phyloP scores from a whole-genome alignment of 768 basidiomycete species.

The Panellus pusillus region DNA sequence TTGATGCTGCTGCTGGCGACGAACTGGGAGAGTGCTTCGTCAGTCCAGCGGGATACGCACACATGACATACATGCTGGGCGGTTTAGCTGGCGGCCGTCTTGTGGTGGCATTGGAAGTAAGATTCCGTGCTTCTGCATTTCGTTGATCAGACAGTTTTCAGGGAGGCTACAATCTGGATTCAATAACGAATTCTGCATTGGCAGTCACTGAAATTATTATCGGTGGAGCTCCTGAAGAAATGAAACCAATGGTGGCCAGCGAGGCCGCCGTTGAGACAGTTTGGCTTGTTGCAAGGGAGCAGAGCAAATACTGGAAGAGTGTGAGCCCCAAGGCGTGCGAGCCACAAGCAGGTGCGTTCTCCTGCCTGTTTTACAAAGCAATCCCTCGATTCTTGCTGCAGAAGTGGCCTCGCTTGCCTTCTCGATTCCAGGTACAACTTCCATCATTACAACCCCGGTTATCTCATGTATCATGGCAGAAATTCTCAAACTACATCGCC shows the following conservation, averaged over 20 bases:
- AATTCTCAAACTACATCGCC: constrained; percentile 87
- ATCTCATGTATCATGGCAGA: constrained; percentile 42
- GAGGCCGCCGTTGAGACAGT: constrained; percentile 87
- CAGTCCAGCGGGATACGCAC: constrained; percentile 89
- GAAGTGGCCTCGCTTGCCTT: constrained; percentile 62
- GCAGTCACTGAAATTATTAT: constrained; percentile 88
- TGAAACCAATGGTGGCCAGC: constrained; percentile 71
- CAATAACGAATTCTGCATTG: constrained; percentile 83
- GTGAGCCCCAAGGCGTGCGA: constrained; percentile 82
- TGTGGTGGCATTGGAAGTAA: constrained; percentile 91
- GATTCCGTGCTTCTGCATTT: constrained; percentile 14
- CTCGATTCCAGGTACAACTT: constrained; percentile 61
- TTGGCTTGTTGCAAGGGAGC: constrained; percentile 82
- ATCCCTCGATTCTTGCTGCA: constrained; percentile 28
- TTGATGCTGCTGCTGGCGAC: constrained; percentile 95
- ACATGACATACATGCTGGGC: constrained; percentile 97
- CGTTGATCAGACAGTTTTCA: constrained; percentile 30
- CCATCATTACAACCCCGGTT: not conserved
- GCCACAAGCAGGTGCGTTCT: constrained; percentile 66
- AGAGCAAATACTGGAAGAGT: constrained; percentile 89
- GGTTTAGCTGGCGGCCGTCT: constrained; percentile 85
- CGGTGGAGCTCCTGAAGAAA: constrained; percentile 79
- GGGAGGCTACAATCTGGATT: constrained; percentile 95
- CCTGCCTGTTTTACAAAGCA: not conserved
- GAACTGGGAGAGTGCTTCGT: constrained; percentile 90